Conservation (phyloP, 768 basidiomycete species). For the Mycena galopus region DNA sequence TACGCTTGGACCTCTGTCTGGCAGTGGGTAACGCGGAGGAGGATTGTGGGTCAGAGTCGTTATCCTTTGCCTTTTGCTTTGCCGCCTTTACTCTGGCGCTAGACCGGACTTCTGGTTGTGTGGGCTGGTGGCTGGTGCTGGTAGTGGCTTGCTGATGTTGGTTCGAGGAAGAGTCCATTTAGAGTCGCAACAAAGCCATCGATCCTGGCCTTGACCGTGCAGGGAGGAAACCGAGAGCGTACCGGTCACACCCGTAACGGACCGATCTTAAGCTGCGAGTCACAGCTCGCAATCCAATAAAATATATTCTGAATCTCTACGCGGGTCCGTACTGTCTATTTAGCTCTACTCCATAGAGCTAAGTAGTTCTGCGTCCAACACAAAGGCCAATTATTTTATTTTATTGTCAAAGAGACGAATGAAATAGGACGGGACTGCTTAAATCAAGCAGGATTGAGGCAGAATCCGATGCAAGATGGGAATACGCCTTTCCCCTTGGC, state of each 20-base stretch:
- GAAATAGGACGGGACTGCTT: too few relatives aligned
- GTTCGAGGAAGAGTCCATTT: constrained; percentile 91
- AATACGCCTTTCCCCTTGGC: too few relatives aligned
- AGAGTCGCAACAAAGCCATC: constrained; percentile 91
- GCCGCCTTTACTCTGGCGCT: constrained; percentile 84
- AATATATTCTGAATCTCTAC: neutral
- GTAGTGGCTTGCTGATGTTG: constrained; percentile 79
- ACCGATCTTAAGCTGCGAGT: neutral
- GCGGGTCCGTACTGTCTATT: too few relatives aligned
- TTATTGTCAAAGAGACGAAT: neutral
- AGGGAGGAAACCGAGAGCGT: constrained; percentile 16
- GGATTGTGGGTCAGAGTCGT: constrained; percentile 54
- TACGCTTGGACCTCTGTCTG: constrained; percentile 63
- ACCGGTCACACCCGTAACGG: constrained; percentile 21
- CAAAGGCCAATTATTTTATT: neutral
- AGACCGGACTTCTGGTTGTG: constrained; percentile 66
- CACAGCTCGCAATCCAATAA: neutral
- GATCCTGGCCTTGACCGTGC: constrained; percentile 55
- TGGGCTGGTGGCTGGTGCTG: constrained; percentile 70
- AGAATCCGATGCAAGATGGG: too few relatives aligned
- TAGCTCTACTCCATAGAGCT: neutral
- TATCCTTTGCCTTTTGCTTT: constrained; percentile 75
- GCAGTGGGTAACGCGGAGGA: constrained; percentile 56
- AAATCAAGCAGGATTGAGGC: too few relatives aligned
- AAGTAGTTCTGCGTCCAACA: neutral